A percentile compares a stretch with the other conserved stretches of the same genome.
Conservation (phyloP, 768 basidiomycete species). For the Tephrocybe sp. region DNA sequence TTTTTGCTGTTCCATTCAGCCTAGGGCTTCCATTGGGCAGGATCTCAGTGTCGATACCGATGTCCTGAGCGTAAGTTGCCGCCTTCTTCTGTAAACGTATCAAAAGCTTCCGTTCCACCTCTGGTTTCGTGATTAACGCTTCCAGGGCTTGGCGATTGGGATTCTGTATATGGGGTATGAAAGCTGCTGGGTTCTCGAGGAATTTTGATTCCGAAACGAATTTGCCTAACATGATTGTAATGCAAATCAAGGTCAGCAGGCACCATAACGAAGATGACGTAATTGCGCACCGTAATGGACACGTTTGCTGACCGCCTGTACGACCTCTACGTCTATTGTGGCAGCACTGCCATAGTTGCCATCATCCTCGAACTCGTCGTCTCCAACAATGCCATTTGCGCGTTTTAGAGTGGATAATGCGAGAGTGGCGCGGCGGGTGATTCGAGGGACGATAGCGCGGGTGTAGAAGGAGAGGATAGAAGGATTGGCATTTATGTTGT, state of each 20-base stretch:
- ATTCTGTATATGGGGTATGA: slow-evolving; percentile 87
- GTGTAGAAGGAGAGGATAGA: slow-evolving; percentile 91
- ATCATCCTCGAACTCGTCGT: slow-evolving; percentile 83
- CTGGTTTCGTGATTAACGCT: slow-evolving; percentile 93
- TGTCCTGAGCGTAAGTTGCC: slow-evolving; percentile 76
- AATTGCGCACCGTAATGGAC: slow-evolving; percentile 85
- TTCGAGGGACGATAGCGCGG: slow-evolving; percentile 82
- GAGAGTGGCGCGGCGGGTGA: slow-evolving; percentile 73
- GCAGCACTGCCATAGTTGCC: slow-evolving; percentile 98
- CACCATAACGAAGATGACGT: not conserved
- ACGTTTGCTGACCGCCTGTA: slow-evolving; percentile 97
- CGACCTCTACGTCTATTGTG: slow-evolving; percentile 90
- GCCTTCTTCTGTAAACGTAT: slow-evolving; percentile 85
- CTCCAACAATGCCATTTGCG: slow-evolving; percentile 62
- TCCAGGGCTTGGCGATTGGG: slow-evolving; percentile 80
- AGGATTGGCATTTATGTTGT: slow-evolving; percentile 82
- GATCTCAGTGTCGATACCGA: slow-evolving; percentile 62
- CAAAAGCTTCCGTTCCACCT: slow-evolving; percentile 86
- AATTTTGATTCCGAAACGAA: slow-evolving; percentile 99
- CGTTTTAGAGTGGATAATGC: slow-evolving; percentile 66
- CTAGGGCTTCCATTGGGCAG: slow-evolving; percentile 13
- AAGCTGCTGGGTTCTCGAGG: slow-evolving; percentile 76
- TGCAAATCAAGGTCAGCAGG: not conserved
- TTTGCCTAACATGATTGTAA: slow-evolving; percentile 64
- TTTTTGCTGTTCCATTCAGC: slow-evolving; percentile 51